Base-by-base conservation (phyloP, 148 eudicot genomes). In the Arctostaphylos glauca region DNA sequence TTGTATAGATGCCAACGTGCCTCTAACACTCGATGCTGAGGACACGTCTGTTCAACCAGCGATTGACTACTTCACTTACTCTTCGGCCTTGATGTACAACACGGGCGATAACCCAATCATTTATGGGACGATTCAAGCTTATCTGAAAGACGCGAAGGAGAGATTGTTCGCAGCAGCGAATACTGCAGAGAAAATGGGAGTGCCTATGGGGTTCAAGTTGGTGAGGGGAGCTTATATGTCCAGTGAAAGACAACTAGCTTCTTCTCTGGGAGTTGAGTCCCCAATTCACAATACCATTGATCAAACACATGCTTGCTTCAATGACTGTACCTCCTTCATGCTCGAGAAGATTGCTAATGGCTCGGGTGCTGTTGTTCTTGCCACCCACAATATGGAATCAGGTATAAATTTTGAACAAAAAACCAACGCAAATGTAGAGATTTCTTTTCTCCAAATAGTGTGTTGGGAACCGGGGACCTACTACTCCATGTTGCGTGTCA, bases 201-300 rank as follows among this genome's bases (percentile, higher is more conserved):
- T 93, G 54, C 94, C 94, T 0, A 50, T 96, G 76, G 99, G 99
- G 82, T 89, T 93, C 80, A 96, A 94, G 86, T 78, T 96, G 41
- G 99, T 96, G 55, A 92, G 99, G 53, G 99, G 99, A 16, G 99
- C 99, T 60, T 96, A 96, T 60, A 90, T 96, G 95, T 86, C 93
- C 8, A 89, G 89, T 55, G 99, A 96, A 66, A 89, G 81, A 25
- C 84, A 87, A 19, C 66, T 92, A 81, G 99, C 99, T 75, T 6
- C 64, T 76, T 87, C 91, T 12, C 76, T 93, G 49, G 98, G 95
- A 76, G 92, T 85, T 64, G 88, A 94, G 3, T 92, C 98, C 8
- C 98, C 99, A 8, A 88, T 94, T 80, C 99, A 96, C 72, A 66
- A 89, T 19, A 80, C 86, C 10, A 88, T 96, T 25, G 82, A 90